A percentile compares a stretch with the other conserved stretches of the same genome.
phyloP scores from a whole-genome alignment of 179 eudicot genomes.

The Spinacia oleracea region DNA sequence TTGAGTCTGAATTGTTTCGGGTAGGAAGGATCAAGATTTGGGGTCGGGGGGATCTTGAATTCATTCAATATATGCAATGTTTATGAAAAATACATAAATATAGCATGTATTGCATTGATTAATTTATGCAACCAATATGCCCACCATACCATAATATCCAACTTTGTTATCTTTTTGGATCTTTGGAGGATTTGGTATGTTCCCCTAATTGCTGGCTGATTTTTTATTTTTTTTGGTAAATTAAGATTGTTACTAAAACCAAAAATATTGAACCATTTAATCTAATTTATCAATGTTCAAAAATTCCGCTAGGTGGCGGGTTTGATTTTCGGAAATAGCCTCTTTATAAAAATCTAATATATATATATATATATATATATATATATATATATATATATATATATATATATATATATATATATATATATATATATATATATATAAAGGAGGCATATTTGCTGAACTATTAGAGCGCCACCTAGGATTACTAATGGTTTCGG shows the following conservation, averaged over 20 bases:
- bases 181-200: constrained; percentile 15
- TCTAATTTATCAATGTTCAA: background rate
- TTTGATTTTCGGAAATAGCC: no score
- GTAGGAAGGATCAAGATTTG: background rate
- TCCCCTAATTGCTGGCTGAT: background rate
- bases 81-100: constrained; percentile 11
- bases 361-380: no score
- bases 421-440: no score
- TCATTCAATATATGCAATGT: background rate
- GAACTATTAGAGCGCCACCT: no score
- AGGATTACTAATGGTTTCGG: no score
- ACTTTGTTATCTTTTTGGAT: constrained; percentile 8
- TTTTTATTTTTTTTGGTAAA: no score
- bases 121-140: background rate
- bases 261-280: background rate
- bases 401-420: no score
- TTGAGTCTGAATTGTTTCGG: background rate
- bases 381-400: no score
- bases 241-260: constrained; percentile 5
- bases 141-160: background rate
- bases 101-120: constrained; percentile 5
- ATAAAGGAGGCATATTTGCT: no score
- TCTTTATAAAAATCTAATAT: no score
- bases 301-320: no score
- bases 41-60: background rate